These are phyloP conservation scores for Suhomyces sp. DNA, from an alignment of 805 yeast species.

Conservation along the genomic window DNA sequence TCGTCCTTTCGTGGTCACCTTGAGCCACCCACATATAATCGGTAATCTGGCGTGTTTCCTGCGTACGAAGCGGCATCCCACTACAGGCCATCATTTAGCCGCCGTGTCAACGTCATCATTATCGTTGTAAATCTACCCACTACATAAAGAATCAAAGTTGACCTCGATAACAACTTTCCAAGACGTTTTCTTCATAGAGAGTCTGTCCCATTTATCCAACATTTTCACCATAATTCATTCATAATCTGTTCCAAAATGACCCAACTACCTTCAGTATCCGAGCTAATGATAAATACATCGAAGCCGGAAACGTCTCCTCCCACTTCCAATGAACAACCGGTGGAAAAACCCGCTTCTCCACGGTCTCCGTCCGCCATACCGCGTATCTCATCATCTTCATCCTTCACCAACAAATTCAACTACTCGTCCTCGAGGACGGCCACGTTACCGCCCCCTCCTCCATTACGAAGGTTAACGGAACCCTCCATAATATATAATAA, in stretches of 20 bases:
- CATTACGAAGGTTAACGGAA: slow-evolving; percentile 16
- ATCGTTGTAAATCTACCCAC: too few species aligned
- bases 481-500: slow-evolving; percentile 10
- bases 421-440: slow-evolving; percentile 6
- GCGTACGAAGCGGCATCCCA: too few species aligned
- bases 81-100: too few species aligned
- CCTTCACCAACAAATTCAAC: slow-evolving; percentile 2
- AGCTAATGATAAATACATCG: slow-evolving; percentile 21
- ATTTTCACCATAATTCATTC: too few species aligned
- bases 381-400: slow-evolving; percentile 12
- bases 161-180: too few species aligned
- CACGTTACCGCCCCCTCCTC: slow-evolving; percentile 11
- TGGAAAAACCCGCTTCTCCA: slow-evolving; percentile 1
- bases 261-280: slow-evolving; percentile 28
- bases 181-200: too few species aligned
- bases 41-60: too few species aligned
- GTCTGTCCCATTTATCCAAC: too few species aligned
- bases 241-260: slow-evolving; percentile 14
- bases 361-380: slow-evolving; percentile 12
- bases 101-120: too few species aligned
- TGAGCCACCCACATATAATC: too few species aligned
- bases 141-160: too few species aligned
- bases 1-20: too few species aligned
- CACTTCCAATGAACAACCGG: neutral
- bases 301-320: slow-evolving; percentile 6